Conservation (phyloP, 139 green algal genomes). For the Chlorella sorokiniana region DNA sequence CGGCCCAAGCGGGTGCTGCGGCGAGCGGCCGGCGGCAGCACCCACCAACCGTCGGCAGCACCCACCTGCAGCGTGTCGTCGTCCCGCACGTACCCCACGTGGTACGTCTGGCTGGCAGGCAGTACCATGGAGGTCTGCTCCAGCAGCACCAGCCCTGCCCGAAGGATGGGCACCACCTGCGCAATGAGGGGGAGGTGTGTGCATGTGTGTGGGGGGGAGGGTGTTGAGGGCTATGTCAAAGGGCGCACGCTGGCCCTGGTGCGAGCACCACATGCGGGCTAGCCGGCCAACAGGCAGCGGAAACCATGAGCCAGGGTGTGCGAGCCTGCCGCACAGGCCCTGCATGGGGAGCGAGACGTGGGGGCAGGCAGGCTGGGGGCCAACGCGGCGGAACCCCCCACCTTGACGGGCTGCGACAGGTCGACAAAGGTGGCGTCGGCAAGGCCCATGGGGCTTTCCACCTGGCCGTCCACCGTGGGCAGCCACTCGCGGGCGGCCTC, state of each 20-base stretch:
- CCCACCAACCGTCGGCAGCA: too few species aligned
- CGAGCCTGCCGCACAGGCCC: too few species aligned
- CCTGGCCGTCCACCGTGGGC: constrained; percentile 76
- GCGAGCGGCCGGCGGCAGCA: too few species aligned
- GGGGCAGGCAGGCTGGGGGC: background rate
- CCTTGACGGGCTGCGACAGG: constrained; percentile 81
- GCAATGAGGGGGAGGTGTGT: background rate
- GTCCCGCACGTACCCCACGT: constrained; percentile 89
- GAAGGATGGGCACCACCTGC: constrained; percentile 89
- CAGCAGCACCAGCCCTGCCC: constrained; percentile 86
- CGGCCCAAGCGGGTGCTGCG: background rate
- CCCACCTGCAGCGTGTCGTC: constrained; percentile 83
- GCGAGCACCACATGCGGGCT: too few species aligned
- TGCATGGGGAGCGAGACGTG: background rate
- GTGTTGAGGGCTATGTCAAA: background rate
- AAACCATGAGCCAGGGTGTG: too few species aligned
- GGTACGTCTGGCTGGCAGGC: constrained; percentile 81
- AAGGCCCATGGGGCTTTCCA: constrained; percentile 82
- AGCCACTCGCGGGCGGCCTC: constrained; percentile 88
- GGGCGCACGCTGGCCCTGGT: background rate
- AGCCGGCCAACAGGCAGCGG: too few species aligned
- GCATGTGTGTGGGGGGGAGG: background rate
- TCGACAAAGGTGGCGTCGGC: constrained; percentile 88
- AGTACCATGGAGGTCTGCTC: constrained; percentile 83
- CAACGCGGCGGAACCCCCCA: background rate